These are phyloP conservation scores for Backusella tuberculispora DNA, from an alignment of 192 early-diverging fungal species.

Conservation along the genomic window DNA sequence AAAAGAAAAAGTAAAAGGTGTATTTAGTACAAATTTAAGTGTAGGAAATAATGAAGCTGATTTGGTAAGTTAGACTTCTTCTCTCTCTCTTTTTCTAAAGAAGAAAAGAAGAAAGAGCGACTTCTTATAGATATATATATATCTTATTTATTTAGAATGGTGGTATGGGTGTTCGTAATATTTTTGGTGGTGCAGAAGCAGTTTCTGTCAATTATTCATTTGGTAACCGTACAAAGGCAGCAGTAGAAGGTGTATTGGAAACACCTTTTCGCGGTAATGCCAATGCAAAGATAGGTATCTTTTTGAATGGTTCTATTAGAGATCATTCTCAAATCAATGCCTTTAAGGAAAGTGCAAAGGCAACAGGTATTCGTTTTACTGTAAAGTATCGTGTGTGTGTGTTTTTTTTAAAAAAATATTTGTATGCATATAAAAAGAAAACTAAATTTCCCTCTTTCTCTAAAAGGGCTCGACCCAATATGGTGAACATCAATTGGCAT, in stretches of 20 bases:
- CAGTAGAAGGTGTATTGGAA: conserved; percentile 45
- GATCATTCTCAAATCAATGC: conserved; percentile 37
- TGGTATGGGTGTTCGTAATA: conserved; percentile 72
- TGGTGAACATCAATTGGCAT: conserved; percentile 19
- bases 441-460: background rate
- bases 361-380: conserved; percentile 34
- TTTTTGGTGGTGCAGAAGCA: conserved; percentile 88
- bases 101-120: background rate
- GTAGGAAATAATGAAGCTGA: conserved; percentile 83
- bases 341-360: conserved; percentile 32
- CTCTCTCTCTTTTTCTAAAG: background rate
- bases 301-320: conserved; percentile 29
- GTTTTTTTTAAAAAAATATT: background rate
- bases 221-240: conserved; percentile 43
- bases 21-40: conserved; percentile 79
- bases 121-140: background rate
- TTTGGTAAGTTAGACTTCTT: conserved; percentile 61
- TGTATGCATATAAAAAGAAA: background rate
- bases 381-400: background rate
- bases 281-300: conserved; percentile 55
- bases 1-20: conserved; percentile 68
- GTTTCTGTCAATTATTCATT: conserved; percentile 52
- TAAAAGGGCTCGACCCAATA: background rate
- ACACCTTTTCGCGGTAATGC: conserved; percentile 72
- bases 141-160: conserved; percentile 26